Evolutionary conservation across 176 grass and related monocot genomes (phyloP), one percentile per base, ranked within the genome.

Genomic region (Ampelocalamus luodianensis): DNA sequence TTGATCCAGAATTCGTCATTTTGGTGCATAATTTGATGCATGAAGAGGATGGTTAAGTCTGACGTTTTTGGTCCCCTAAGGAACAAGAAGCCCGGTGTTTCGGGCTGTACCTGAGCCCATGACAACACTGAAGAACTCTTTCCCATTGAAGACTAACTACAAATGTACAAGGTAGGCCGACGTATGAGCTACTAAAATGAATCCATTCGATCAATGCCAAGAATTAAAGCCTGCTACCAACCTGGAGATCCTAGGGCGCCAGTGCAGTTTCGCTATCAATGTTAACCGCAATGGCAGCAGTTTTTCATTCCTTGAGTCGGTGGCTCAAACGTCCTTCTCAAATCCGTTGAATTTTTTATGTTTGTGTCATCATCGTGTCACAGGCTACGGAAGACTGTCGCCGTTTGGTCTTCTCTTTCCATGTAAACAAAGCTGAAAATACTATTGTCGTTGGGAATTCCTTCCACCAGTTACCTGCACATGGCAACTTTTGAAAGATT

Each of bases 371-470:
- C 16, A 15, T 17, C 49, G 49, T 17, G 49, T 17, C 49, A 51
- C 49, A 17, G 5, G 50, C 16, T 6, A 18, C 50, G 6, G 18
- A 53, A 17, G 50, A 53, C 16, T 6, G 16, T 18, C 50, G 50
- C 49, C 49, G 49, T 17, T 17, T 6, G 49, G 15, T 51, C 50
- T 53, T 53, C 15, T 17, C 6, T 6, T 18, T 53, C 15, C 15
- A 7, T 20, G 24, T 17, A 65, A 46, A 79, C 63, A 60, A 67
- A 50, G 62, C 62, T 50, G 40, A 24, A 78, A 79, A 66, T 16
- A n/a, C 42, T 18, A 17, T 16, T 16, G 32, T 48, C 56, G 38
- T 27, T 24, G 59, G 58, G n/a, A 78, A 78, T 64, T 9, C 34
- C 45, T 37, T 55, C 43, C 12, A n/a, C 43, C 32, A 68, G 54